A percentile compares a stretch with the other conserved stretches of the same genome.
These are phyloP conservation scores for Cochlearia excelsa DNA, from an alignment of 345 rosid species.

Conservation along the genomic window DNA sequence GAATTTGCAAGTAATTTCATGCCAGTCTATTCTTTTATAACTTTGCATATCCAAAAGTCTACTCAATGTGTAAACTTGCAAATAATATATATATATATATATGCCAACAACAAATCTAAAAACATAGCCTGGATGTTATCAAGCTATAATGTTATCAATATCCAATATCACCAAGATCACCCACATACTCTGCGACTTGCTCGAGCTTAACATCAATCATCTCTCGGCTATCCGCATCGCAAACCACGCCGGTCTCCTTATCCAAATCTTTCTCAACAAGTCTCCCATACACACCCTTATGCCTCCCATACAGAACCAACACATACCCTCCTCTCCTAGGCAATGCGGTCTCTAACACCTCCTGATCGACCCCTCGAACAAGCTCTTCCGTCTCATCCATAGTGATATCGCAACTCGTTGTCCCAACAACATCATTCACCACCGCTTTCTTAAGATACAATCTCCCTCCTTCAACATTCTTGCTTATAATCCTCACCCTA, in stretches of 20 bases:
- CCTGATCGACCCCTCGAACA: constrained; percentile 73
- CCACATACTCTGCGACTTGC: constrained; percentile 79
- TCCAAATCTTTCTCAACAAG: constrained; percentile 71
- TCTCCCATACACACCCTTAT: constrained; percentile 69
- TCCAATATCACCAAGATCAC: constrained; percentile 56
- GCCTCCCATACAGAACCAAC: constrained; percentile 60
- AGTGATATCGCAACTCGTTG: constrained; percentile 55
- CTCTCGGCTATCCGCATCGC: constrained; percentile 59
- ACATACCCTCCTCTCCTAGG: constrained; percentile 71
- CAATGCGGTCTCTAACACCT: constrained; percentile 80
- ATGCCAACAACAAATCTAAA: too few relatives aligned
- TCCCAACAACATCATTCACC: constrained; percentile 73
- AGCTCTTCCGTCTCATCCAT: constrained; percentile 75
- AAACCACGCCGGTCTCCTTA: constrained; percentile 57
- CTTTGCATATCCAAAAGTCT: too few relatives aligned
- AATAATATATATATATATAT: too few relatives aligned
- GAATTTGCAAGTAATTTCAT: too few relatives aligned
- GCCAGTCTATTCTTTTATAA: too few relatives aligned
- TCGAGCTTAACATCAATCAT: constrained; percentile 66
- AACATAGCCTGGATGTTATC: too few relatives aligned
- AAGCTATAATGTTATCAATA: constrained; percentile 28
- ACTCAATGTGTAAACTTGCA: too few relatives aligned
- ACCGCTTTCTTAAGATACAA: constrained; percentile 83
- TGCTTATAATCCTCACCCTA: constrained; percentile 69
- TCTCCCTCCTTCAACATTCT: constrained; percentile 62